Percentiles rank a stretch among this genome's conserved stretches.
Conservation (phyloP, 2,329 filamentous ascomycete genomes). For the Fusarium nodosum region DNA sequence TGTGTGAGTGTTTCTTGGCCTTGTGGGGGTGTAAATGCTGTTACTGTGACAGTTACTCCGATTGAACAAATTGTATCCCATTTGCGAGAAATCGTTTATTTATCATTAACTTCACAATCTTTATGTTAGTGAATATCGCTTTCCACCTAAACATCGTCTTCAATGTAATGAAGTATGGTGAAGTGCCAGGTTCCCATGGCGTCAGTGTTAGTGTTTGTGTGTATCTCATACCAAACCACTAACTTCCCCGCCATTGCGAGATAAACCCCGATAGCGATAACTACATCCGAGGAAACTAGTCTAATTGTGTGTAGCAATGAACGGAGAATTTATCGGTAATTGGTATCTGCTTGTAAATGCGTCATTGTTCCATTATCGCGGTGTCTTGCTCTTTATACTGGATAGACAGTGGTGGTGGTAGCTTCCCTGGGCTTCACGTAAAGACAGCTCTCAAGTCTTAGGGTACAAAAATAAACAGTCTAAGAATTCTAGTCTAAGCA, state of each 20-base stretch:
- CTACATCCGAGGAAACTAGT: slow-evolving; percentile 7
- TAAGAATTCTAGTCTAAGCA: too few relatives aligned
- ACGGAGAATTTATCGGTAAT: background rate
- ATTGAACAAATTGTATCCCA: background rate
- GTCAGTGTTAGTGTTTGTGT: slow-evolving; percentile 38
- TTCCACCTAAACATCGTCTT: background rate
- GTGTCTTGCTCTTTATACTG: fast-evolving
- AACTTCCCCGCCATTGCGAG: slow-evolving; percentile 12
- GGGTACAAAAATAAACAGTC: too few relatives aligned
- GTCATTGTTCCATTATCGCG: background rate
- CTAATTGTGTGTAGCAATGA: background rate
- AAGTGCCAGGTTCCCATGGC: slow-evolving; percentile 35
- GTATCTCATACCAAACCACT: slow-evolving; percentile 7
- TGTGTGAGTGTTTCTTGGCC: background rate
- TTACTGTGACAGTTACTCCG: background rate
- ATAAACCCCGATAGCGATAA: background rate
- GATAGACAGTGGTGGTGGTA: background rate
- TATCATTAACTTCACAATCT: too few relatives aligned
- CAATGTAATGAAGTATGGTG: slow-evolving; percentile 20
- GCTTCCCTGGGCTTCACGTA: background rate
- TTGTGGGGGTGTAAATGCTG: background rate
- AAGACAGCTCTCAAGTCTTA: too few relatives aligned
- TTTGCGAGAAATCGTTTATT: background rate
- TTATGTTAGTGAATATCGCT: background rate
- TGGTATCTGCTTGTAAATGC: background rate